Base-by-base conservation (phyloP, 2,329 filamentous ascomycete genomes). In the Pseudogymnoascus sp. region DNA sequence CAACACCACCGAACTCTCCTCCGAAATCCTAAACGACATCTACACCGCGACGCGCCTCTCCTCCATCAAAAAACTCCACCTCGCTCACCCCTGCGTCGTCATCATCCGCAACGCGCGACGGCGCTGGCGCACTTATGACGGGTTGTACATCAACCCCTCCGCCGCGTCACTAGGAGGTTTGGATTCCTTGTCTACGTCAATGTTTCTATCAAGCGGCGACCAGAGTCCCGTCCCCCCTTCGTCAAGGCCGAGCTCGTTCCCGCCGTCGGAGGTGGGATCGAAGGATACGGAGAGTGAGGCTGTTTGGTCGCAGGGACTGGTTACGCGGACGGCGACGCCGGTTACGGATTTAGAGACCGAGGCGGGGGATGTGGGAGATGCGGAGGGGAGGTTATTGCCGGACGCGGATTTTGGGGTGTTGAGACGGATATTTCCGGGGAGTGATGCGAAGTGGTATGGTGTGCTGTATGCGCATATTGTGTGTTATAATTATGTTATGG, bases 401-500 rank as follows among this genome's bases (percentile, higher is more conserved):
- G 40, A 44, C 11, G 18, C 40, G 18, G 40, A 44, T 44, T 44
- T 44, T 4, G 40, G 40, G 18, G 16, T 18, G 40, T 18, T 44
- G 40, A 44, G 40, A 23, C 18, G 66, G 5, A 70, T 71, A 31
- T 73, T 72, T 40, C 70, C 70, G 1, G 37, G 61, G n/a, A 65
- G 67, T 4, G 64, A 65, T 3, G 47, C 64, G 21, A 63, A 65
- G 42, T 65, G 67, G 40, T 63, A 65, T 4, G 64, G 66, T 10
- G 65, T 67, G 1, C 67, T 72, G 21, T 72, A 72, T 61, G 67
- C 70, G 1, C 66, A 73, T 21, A 63, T 72, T 7, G 60, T 72
- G 11, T 67, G 66, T 6, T 68, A 70, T 23, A 67, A 67, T 6
- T 70, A 65, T 56, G 31, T 69, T 2, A 62, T 60, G 16, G 66